A percentile compares a stretch with the other conserved stretches of the same genome.
Evolutionary conservation across 2,329 filamentous ascomycete genomes (phyloP).

Genomic region (Leptographium wingfieldii): DNA sequence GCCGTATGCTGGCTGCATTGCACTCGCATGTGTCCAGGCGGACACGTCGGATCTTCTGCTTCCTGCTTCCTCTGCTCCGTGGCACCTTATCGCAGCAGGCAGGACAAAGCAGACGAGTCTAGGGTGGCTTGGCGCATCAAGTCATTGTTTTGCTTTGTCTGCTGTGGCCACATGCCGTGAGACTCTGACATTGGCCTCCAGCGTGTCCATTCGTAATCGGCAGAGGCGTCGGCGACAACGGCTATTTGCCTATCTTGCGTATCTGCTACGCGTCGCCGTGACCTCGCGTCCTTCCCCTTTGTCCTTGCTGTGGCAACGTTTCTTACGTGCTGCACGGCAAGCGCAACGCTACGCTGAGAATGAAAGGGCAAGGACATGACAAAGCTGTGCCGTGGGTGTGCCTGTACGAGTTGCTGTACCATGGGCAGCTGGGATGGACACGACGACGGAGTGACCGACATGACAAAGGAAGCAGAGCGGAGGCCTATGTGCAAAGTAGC

Average conservation of each 20-base stretch:
- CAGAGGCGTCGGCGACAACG: too few relatives aligned
- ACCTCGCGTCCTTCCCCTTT: neutral
- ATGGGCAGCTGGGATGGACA: neutral
- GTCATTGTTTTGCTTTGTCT: neutral
- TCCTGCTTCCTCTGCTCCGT: neutral
- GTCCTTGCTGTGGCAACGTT: neutral
- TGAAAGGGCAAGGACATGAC: neutral
- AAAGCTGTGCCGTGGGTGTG: neutral
- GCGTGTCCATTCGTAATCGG: neutral
- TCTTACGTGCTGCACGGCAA: neutral
- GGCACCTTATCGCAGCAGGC: neutral
- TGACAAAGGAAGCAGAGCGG: neutral
- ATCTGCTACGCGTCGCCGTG: neutral
- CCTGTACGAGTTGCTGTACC: neutral
- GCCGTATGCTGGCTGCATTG: too few relatives aligned
- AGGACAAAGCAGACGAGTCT: neutral
- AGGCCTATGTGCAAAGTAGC: neutral
- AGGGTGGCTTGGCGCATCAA: neutral
- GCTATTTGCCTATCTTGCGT: neutral
- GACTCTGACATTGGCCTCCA: neutral
- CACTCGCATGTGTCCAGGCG: too few relatives aligned
- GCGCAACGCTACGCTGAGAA: neutral
- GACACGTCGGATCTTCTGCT: too few relatives aligned
- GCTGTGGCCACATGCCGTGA: neutral
- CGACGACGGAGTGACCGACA: neutral